Evolutionary conservation across 2,329 filamentous ascomycete species (phyloP), one percentile per base, ranked within the genome.

Genomic region (Massarina eburnea): DNA sequence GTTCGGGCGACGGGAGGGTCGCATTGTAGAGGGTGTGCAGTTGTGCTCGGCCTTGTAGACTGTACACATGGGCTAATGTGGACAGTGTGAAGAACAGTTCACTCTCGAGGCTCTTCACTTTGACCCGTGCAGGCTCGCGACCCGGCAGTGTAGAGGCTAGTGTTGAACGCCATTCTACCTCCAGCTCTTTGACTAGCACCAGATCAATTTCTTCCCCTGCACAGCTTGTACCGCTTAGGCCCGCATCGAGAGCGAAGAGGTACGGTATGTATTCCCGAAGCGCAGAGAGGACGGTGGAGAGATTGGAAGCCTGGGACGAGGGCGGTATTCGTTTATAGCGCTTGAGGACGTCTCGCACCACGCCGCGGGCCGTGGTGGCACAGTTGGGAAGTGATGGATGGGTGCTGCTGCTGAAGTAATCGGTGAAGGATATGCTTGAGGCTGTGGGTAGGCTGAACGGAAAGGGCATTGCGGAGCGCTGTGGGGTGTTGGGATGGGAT

Each of bases 401-500:
- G 2, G 89, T 90, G 54, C 85, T 82, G 62, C 88, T 92, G 59
- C 75, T 80, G 71, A 95, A 86, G 70, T 79, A 87, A 29, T 85
- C 78, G 18, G 88, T 86, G 66, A 96, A 92, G 41, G 88, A 85
- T 64, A 95, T 86, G 43, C 86, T 82, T 26, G 91, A 95, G 4
- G 92, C 96, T 1, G 92, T 97, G 2, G 94, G 91, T 24, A 97
- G 82, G 9, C 82, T 75, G 64, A 96, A 96, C 10, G 88, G 87
- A 66, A 89, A 97, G 24, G 92, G 91, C 94, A 97, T 97, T 30
- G 40, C 40, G 27, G 43, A 39, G 46, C 46, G 10, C 36, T 34
- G 39, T 50, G 26, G n/a, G 19, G 24, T 39, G 57, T 45, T 48
- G 46, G 35, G 44, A 10, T 34, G 20, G n/a, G n/a, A n/a, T 24